phyloP scores from a whole-genome alignment of 2,329 filamentous ascomycete species.

The Epicoccum nigrum region DNA sequence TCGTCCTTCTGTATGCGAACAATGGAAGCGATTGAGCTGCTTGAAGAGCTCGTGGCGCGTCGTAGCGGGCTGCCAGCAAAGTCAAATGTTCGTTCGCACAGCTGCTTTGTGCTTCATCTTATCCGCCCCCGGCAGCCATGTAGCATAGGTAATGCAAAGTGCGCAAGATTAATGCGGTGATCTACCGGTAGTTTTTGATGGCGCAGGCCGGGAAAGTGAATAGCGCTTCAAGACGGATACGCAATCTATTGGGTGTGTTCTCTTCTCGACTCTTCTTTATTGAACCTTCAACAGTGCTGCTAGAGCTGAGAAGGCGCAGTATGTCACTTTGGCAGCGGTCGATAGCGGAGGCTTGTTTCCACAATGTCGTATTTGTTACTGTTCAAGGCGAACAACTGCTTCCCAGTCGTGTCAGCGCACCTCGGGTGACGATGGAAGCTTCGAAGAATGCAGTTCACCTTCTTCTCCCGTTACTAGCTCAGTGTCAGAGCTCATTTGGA shows the following conservation, averaged over 20 bases:
- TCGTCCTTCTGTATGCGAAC: background rate
- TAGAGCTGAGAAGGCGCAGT: no score
- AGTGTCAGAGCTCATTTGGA: slow-evolving; percentile 18
- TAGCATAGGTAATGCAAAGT: no score
- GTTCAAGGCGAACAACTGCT: slow-evolving; percentile 9
- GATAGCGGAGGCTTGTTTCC: background rate
- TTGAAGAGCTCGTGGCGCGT: background rate
- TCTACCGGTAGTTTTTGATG: no score
- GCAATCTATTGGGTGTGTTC: no score
- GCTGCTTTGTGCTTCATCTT: no score
- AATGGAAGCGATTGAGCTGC: background rate
- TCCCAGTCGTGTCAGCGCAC: slow-evolving; percentile 3
- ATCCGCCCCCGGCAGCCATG: no score
- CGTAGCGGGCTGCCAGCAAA: background rate
- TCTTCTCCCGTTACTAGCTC: slow-evolving; percentile 22
- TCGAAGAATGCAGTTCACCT: slow-evolving; percentile 21
- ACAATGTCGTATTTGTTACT: background rate
- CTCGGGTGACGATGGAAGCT: slow-evolving; percentile 9
- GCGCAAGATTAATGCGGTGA: no score
- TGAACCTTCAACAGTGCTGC: no score
- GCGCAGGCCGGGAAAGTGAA: no score
- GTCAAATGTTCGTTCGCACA: slow-evolving; percentile 1
- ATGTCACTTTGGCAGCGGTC: no score
- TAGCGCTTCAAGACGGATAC: no score
- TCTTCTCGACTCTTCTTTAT: no score